These are phyloP conservation scores for Knoxdaviesia capensis DNA, from an alignment of 2,329 filamentous ascomycete species.

Conservation along the genomic window DNA sequence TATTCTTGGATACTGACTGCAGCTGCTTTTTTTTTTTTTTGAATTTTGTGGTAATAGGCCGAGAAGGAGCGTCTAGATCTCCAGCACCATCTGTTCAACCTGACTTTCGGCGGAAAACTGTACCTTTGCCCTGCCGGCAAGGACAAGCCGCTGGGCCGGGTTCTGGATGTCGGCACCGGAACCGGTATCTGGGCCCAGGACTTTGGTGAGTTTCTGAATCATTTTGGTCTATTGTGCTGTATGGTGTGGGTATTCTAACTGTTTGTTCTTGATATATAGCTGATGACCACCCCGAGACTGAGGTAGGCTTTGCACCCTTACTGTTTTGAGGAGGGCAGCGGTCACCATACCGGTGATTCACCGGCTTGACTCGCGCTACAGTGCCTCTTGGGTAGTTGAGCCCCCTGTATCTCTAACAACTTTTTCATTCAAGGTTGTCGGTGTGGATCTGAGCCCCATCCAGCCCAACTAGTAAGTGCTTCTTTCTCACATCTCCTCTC, in stretches of 20 bases:
- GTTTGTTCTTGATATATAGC: constrained; percentile 1
- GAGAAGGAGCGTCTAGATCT: constrained; percentile 11
- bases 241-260: background rate
- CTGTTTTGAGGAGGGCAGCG: fast-evolving
- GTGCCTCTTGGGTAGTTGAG: background rate
- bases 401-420: background rate
- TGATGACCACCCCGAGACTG: constrained; percentile 10
- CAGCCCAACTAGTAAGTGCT: constrained; percentile 15
- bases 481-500: background rate
- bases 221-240: too few relatives aligned
- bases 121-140: constrained; percentile 6
- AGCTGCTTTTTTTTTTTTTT: background rate
- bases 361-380: background rate
- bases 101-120: constrained; percentile 10
- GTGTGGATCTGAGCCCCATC: constrained; percentile 22
- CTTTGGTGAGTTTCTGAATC: constrained; percentile 7
- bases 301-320: constrained; percentile 5
- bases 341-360: background rate
- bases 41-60: background rate
- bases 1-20: background rate
- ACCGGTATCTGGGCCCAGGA: constrained; percentile 14
- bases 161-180: constrained; percentile 13
- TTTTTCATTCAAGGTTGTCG: constrained; percentile 11
- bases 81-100: constrained; percentile 10
- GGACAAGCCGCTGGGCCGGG: constrained; percentile 6